Evolutionary conservation across 176 grass and related monocot species (phyloP).

Genomic region (Ananas comosus): DNA sequence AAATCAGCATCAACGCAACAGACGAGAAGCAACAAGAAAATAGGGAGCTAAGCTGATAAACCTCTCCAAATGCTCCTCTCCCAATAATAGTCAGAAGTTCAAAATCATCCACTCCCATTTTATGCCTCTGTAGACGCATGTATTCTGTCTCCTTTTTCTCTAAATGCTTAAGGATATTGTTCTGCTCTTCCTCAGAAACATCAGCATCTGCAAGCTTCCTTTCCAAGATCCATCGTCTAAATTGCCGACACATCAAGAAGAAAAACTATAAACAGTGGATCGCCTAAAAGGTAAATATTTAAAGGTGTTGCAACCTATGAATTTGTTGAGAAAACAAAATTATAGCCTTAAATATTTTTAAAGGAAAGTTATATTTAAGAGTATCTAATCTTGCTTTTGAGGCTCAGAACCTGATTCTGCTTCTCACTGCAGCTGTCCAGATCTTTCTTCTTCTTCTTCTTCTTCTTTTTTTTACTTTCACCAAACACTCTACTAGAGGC

Average conservation of each 20-base stretch:
- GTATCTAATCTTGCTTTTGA: no score
- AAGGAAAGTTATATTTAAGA: no score
- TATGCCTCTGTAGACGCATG: constrained; percentile 95
- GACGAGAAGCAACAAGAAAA: constrained; percentile 1
- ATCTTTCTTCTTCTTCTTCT: no score
- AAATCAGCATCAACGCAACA: constrained; percentile 10
- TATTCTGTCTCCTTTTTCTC: constrained; percentile 98
- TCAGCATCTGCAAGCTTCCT: constrained; percentile 90
- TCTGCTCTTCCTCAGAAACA: constrained; percentile 91
- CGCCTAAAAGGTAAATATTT: neutral
- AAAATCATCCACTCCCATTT: constrained; percentile 98
- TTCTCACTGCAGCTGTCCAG: no score
- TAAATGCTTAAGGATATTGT: constrained; percentile 88
- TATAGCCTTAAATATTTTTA: no score
- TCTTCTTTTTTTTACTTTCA: no score
- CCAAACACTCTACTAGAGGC: no score
- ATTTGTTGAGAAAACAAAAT: no score
- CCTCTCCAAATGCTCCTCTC: constrained; percentile 97
- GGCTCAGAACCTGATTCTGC: no score
- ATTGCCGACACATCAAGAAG: constrained; percentile 22
- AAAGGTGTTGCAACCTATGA: neutral
- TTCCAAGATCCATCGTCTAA: constrained; percentile 90
- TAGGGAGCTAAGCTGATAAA: constrained; percentile 9
- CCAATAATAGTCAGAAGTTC: constrained; percentile 98
- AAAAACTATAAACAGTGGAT: neutral